A percentile compares a stretch with the other conserved stretches of the same genome.
These are phyloP conservation scores for Colletotrichum tabaci DNA, from an alignment of 2,329 filamentous ascomycete species.

Conservation along the genomic window DNA sequence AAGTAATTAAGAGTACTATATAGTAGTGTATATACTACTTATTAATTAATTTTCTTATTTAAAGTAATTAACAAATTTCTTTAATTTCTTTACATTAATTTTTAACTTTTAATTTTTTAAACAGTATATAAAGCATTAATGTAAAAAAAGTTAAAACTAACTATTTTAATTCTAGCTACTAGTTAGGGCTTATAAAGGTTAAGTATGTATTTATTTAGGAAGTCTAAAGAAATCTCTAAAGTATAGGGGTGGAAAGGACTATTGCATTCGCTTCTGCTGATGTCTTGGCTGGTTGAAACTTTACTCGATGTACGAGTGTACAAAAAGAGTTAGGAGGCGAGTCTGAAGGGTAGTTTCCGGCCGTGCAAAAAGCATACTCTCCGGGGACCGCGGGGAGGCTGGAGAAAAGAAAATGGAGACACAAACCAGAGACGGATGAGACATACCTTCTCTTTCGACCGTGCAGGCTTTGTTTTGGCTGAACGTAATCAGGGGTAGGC, in stretches of 20 bases:
- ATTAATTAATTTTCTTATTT: too few relatives aligned
- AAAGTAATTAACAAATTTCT: too few relatives aligned
- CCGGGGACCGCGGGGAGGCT: background rate
- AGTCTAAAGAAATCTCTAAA: background rate
- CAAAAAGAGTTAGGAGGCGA: background rate
- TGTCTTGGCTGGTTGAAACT: slow-evolving; percentile 1
- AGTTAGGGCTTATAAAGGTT: too few relatives aligned
- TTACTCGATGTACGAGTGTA: background rate
- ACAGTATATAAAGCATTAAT: too few relatives aligned
- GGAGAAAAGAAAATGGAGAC: background rate
- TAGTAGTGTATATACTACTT: too few relatives aligned
- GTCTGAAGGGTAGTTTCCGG: background rate
- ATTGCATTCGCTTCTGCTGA: background rate
- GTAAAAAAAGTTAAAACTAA: too few relatives aligned
- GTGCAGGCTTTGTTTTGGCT: background rate
- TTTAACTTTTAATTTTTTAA: too few relatives aligned
- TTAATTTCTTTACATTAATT: too few relatives aligned
- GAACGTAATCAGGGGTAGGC: background rate
- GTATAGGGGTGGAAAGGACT: background rate
- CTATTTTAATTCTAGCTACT: too few relatives aligned
- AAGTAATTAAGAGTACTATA: too few relatives aligned
- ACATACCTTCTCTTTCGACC: background rate
- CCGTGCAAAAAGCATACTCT: background rate
- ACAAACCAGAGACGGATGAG: background rate
- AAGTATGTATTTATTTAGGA: too few relatives aligned